Percentiles rank a stretch among this genome's conserved stretches.
phyloP scores from a whole-genome alignment of 768 basidiomycete genomes.

The Phylloporus sp. region DNA sequence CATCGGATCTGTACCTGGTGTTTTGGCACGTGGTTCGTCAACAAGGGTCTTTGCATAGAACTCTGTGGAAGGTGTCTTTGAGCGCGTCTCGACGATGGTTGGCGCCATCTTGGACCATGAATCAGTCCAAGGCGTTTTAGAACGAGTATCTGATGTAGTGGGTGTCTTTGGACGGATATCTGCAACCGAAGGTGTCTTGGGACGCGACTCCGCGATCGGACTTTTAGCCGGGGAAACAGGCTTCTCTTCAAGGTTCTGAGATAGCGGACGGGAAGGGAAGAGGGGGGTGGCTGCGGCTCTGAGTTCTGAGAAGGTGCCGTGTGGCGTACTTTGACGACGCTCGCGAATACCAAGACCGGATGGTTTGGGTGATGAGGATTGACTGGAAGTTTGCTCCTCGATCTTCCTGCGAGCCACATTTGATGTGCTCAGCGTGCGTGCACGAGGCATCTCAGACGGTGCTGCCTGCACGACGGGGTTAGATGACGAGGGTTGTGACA shows the following conservation, averaged over 20 bases:
- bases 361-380: conserved; percentile 25
- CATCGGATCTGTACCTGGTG: conserved; percentile 13
- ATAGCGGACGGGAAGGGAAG: conserved; percentile 10
- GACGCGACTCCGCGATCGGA: conserved; percentile 15
- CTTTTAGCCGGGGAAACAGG: conserved; percentile 11
- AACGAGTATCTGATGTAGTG: conserved; percentile 11
- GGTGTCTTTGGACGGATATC: conserved; percentile 23
- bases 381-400: conserved; percentile 36
- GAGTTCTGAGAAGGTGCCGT: conserved; percentile 15
- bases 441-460: conserved; percentile 17
- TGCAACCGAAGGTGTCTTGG: conserved; percentile 14
- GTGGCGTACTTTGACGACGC: conserved; percentile 50
- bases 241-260: conserved; percentile 20
- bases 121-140: conserved; percentile 23
- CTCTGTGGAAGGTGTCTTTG: conserved; percentile 19
- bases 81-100: conserved; percentile 9
- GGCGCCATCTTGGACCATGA: conserved; percentile 10
- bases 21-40: conserved; percentile 22
- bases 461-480: conserved; percentile 4
- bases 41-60: conserved; percentile 8
- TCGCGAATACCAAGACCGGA: conserved; percentile 36
- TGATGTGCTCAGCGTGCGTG: conserved; percentile 36
- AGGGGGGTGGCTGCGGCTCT: conserved; percentile 12
- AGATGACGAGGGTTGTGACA: conserved; percentile 2
- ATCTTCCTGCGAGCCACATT: conserved; percentile 33